phyloP scores from a whole-genome alignment of 768 basidiomycete genomes.

The Boletus bicolor region DNA sequence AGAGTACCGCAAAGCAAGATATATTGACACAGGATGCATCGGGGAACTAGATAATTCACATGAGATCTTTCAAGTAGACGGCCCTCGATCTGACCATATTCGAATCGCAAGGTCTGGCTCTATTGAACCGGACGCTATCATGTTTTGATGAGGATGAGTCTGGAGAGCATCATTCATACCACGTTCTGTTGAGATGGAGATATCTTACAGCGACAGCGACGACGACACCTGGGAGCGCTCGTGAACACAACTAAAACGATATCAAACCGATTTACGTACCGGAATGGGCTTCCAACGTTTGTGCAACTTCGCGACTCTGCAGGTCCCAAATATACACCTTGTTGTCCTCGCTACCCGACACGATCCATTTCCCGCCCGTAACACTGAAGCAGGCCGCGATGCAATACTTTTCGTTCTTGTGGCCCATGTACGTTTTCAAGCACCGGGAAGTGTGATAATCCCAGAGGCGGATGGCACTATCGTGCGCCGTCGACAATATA shows the following conservation, averaged over 20 bases:
- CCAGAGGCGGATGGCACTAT: constrained; percentile 92
- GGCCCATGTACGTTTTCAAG: constrained; percentile 86
- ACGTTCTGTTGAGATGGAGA: not conserved
- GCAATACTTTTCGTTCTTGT: constrained; percentile 79
- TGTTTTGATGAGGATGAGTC: constrained; percentile 85
- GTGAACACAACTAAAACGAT: not conserved
- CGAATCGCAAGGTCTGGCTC: constrained; percentile 80
- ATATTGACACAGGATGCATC: constrained; percentile 5
- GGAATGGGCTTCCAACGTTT: constrained; percentile 71
- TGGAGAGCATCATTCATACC: constrained; percentile 25
- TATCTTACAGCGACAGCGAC: constrained; percentile 79
- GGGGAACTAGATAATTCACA: not conserved
- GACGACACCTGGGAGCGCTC: constrained; percentile 44
- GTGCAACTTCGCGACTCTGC: constrained; percentile 81
- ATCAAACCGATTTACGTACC: constrained; percentile 38
- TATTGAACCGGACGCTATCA: constrained; percentile 85
- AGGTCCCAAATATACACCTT: constrained; percentile 91
- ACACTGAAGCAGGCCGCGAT: constrained; percentile 82
- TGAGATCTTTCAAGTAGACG: constrained; percentile 8
- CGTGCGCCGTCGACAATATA: constrained; percentile 90
- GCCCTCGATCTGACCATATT: constrained; percentile 68
- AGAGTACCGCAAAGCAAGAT: constrained; percentile 2
- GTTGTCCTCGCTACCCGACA: constrained; percentile 88
- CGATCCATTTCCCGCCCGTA: constrained; percentile 85
- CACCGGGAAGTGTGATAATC: constrained; percentile 90